A percentile compares a stretch with the other conserved stretches of the same genome.
phyloP scores from a whole-genome alignment of 2,329 filamentous ascomycete species.

The Cryphonectria japonica region DNA sequence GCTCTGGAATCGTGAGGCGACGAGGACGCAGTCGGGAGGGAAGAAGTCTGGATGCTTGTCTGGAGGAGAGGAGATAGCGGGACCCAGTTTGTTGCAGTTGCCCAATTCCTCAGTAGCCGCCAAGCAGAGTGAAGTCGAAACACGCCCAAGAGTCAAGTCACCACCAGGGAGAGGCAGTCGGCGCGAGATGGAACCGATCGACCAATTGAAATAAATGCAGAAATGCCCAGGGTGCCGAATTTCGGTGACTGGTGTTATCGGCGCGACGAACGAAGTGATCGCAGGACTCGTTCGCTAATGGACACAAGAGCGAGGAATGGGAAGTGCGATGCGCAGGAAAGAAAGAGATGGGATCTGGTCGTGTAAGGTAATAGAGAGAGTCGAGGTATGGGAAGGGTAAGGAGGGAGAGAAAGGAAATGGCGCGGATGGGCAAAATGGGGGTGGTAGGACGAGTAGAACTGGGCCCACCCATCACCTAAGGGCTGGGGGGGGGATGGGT shows the following conservation, averaged over 20 bases:
- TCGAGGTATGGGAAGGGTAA: slow-evolving; percentile 2
- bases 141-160: slow-evolving; percentile 15
- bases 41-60: slow-evolving; percentile 13
- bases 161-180: slow-evolving; percentile 10
- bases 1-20: slow-evolving; percentile 8
- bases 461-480: neutral
- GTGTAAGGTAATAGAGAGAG: slow-evolving; percentile 2
- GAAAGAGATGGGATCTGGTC: slow-evolving; percentile 11
- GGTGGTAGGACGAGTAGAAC: slow-evolving; percentile 11
- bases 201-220: slow-evolving; percentile 1
- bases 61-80: slow-evolving; percentile 22
- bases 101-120: slow-evolving; percentile 19
- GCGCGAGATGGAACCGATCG: slow-evolving; percentile 9
- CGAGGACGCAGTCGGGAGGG: slow-evolving; percentile 6
- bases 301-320: slow-evolving; percentile 8
- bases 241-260: neutral
- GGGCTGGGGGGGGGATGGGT: neutral
- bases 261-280: slow-evolving; percentile 4
- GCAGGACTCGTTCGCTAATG: slow-evolving; percentile 9
- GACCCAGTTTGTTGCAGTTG: neutral
- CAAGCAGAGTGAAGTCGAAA: slow-evolving; percentile 25
- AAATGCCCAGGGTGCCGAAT: neutral
- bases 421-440: slow-evolving; percentile 12
- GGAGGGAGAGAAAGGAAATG: slow-evolving; percentile 7
- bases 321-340: slow-evolving; percentile 12